phyloP scores from a whole-genome alignment of 2,329 filamentous ascomycete species.

The Pestalotiopsis fici region DNA sequence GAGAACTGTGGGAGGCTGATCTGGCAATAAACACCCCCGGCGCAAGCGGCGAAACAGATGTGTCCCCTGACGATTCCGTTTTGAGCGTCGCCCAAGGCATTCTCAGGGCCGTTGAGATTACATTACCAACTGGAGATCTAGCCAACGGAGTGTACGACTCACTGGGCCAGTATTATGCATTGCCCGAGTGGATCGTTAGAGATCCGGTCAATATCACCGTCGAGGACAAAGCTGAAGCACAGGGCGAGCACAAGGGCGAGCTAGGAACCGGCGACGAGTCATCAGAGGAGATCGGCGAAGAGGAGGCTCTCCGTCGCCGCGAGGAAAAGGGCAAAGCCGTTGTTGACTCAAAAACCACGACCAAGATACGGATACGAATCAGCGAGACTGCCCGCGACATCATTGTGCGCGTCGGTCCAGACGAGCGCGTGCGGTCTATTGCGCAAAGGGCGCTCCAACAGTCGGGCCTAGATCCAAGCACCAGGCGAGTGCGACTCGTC shows the following conservation, averaged over 20 bases:
- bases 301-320: constrained; percentile 39
- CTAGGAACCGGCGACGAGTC: constrained; percentile 27
- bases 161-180: constrained; percentile 67
- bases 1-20: constrained; percentile 65
- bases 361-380: constrained; percentile 62
- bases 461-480: constrained; percentile 51
- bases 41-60: constrained; percentile 25
- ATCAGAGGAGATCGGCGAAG: constrained; percentile 28
- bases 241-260: constrained; percentile 26
- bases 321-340: constrained; percentile 63
- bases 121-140: constrained; percentile 71
- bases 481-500: constrained; percentile 67
- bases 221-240: constrained; percentile 21
- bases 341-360: constrained; percentile 51
- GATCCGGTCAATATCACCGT: constrained; percentile 61
- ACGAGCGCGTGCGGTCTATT: constrained; percentile 66
- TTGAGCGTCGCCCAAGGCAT: constrained; percentile 77
- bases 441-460: constrained; percentile 64
- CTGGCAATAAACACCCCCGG: constrained; percentile 31
- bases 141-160: constrained; percentile 73
- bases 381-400: constrained; percentile 70
- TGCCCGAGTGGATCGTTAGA: constrained; percentile 69
- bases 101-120: constrained; percentile 75
- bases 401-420: constrained; percentile 54
- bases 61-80: constrained; percentile 37